Percentiles rank a stretch among this genome's conserved stretches.
Evolutionary conservation across 441 rosid species (phyloP).

Genomic region (Erodium moschatum): DNA sequence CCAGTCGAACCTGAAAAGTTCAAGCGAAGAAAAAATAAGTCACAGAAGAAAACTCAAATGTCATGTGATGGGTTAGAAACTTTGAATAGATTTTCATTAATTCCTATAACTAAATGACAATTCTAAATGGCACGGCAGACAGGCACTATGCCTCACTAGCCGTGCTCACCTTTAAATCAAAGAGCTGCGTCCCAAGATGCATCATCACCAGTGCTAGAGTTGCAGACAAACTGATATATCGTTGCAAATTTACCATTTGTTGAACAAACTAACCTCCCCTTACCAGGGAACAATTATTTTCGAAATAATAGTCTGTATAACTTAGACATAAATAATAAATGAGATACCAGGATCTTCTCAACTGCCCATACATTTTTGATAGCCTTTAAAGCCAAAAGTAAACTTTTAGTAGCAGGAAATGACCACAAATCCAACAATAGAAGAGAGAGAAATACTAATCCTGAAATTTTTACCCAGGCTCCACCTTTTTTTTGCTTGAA

Average conservation of each 20-base stretch:
- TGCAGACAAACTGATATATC: constrained; percentile 68
- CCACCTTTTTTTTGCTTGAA: constrained; percentile 45
- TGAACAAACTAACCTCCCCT: constrained; percentile 65
- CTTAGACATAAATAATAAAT: constrained; percentile 29
- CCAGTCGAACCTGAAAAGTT: constrained; percentile 57
- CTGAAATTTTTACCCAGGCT: constrained; percentile 46
- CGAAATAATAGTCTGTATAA: constrained; percentile 21
- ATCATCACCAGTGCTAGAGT: constrained; percentile 85
- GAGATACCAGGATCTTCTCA: constrained; percentile 68
- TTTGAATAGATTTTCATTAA: constrained; percentile 4
- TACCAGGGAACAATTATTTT: constrained; percentile 71
- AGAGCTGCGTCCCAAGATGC: constrained; percentile 69
- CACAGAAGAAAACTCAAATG: constrained; percentile 14
- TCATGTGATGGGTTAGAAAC: constrained; percentile 12
- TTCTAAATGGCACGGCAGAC: constrained; percentile 72
- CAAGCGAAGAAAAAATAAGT: constrained; percentile 28
- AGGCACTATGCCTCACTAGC: constrained; percentile 69
- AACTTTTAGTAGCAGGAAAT: constrained; percentile 45
- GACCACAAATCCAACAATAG: constrained; percentile 29
- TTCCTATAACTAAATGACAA: constrained; percentile 27
- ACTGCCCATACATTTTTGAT: constrained; percentile 51
- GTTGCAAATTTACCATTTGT: constrained; percentile 59
- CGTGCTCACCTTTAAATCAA: constrained; percentile 91
- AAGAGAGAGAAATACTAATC: constrained; percentile 50
- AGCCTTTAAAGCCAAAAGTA: constrained; percentile 56